Evolutionary conservation across 305 asterid species (phyloP), one percentile per base, ranked within the genome.

Genomic region (Euphrasia arctica): DNA sequence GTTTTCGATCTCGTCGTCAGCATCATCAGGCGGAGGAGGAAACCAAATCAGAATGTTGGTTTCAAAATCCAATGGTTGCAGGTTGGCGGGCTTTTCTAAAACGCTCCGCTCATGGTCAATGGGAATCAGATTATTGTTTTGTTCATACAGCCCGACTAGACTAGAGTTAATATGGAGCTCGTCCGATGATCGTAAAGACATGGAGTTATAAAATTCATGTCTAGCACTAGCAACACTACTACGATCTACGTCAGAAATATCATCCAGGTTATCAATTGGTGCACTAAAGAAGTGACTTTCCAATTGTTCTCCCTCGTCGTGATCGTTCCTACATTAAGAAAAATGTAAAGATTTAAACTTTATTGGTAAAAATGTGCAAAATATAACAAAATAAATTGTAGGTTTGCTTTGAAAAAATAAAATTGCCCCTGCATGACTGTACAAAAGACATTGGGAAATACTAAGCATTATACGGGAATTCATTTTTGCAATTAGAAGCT

Each of bases 11-110:
- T 82, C 92, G 49, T 75, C 84, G 56, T 68, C 67, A 69, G 70
- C 77, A 48, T 78, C 85, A 54, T 86, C 92, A 4, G 95, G 86
- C 1, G 83, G 86, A 52, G 96, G 99, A 75, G 99, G 99, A 50
- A 79, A 74, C 99, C 99, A 93, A 66, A 90, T 77, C 65, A 69
- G 85, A 66, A 79, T 85, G 57, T 84, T 84, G 76, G 77, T 76
- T 80, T 90, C 97, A 77, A 85, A 87, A 78, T 84, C 87, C 76
- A 83, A 74, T 29, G 83, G 78, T 42, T 77, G 78, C 67, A 55
- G 72, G 62, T 77, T 79, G 32, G 68, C 87, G 54, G 82, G 80
- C 82, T 74, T 75, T 77, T 76, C 76, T 68, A 89, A 85, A 83
- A 83, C 77, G 65, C 84, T 75, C 72, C 66, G 77, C 70, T 80